A percentile compares a stretch with the other conserved stretches of the same genome.
Evolutionary conservation across 768 basidiomycete species (phyloP).

Genomic region (Chalciporus chontae): DNA sequence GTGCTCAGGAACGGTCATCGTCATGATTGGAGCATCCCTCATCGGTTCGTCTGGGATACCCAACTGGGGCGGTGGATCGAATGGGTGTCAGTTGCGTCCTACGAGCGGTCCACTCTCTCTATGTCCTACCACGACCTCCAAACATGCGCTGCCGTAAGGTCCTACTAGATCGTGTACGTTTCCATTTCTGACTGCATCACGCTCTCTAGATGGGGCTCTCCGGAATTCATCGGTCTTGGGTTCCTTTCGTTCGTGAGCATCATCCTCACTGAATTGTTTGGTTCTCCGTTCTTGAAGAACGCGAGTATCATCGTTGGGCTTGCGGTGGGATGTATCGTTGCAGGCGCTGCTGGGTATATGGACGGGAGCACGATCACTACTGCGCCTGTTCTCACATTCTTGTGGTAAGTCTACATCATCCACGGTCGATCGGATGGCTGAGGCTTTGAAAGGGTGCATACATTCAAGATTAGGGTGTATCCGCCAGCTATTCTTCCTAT

Average conservation of each 20-base stretch:
- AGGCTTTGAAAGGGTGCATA: constrained; percentile 50
- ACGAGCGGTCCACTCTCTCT: constrained; percentile 62
- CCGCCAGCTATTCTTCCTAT: constrained; percentile 62
- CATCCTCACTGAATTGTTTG: constrained; percentile 77
- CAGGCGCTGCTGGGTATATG: constrained; percentile 77
- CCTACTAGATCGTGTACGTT: neutral
- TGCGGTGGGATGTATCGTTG: constrained; percentile 74
- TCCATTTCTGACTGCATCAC: neutral
- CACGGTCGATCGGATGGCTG: neutral
- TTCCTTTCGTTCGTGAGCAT: constrained; percentile 80
- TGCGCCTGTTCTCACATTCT: constrained; percentile 77
- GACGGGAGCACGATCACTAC: constrained; percentile 58
- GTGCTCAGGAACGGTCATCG: constrained; percentile 62
- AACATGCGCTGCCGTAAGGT: constrained; percentile 59
- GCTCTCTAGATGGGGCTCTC: constrained; percentile 63
- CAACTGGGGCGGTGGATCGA: constrained; percentile 85
- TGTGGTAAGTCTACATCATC: constrained; percentile 46
- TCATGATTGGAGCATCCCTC: constrained; percentile 77
- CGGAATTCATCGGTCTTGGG: constrained; percentile 82
- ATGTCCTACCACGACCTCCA: constrained; percentile 70
- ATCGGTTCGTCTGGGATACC: constrained; percentile 70
- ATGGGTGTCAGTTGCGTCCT: constrained; percentile 62
- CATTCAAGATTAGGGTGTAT: constrained; percentile 75
- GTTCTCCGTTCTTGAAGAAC: constrained; percentile 83
- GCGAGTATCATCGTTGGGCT: constrained; percentile 74